These are phyloP conservation scores for Coccomyxa sp. DNA, from an alignment of 139 green algal species.

Conservation along the genomic window DNA sequence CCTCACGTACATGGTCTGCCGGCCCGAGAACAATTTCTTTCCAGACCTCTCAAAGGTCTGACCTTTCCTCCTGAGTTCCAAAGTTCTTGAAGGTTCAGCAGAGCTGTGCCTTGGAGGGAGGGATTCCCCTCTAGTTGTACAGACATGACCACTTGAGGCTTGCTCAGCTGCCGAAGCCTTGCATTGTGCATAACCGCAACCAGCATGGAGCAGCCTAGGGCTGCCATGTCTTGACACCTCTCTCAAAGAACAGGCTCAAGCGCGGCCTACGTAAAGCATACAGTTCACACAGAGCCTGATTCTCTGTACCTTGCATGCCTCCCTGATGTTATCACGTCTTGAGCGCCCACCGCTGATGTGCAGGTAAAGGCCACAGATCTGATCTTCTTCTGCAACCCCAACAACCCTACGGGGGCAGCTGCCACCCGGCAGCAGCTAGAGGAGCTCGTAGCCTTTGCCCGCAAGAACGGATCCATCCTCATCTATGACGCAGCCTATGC, in stretches of 20 bases:
- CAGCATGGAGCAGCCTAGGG: too few species aligned
- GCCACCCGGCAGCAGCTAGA: conserved; percentile 89
- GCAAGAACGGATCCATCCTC: conserved; percentile 82
- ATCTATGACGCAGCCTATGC: conserved; percentile 98
- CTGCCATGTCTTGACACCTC: too few species aligned
- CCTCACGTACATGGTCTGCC: conserved; percentile 95
- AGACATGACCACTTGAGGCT: too few species aligned
- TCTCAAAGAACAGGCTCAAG: too few species aligned
- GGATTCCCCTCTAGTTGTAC: too few species aligned
- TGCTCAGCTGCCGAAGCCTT: too few species aligned
- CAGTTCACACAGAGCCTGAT: too few species aligned
- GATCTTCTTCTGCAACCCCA: conserved; percentile 99
- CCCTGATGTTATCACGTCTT: too few species aligned
- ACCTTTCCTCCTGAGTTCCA: background rate
- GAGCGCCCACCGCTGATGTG: too few species aligned
- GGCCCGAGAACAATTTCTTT: conserved; percentile 96
- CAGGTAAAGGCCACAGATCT: conserved; percentile 84
- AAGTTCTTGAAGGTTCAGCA: background rate
- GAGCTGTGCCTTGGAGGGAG: background rate
- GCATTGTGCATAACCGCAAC: too few species aligned
- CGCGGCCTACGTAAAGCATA: too few species aligned
- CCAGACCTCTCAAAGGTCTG: conserved; percentile 84
- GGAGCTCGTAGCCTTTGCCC: conserved; percentile 85
- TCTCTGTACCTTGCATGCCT: too few species aligned
- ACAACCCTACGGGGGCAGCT: conserved; percentile 94